A percentile compares a stretch with the other conserved stretches of the same genome.
Conservation (phyloP, 225 moss, liverwort and hornwort species). For the Thuidium tamariscinum region DNA sequence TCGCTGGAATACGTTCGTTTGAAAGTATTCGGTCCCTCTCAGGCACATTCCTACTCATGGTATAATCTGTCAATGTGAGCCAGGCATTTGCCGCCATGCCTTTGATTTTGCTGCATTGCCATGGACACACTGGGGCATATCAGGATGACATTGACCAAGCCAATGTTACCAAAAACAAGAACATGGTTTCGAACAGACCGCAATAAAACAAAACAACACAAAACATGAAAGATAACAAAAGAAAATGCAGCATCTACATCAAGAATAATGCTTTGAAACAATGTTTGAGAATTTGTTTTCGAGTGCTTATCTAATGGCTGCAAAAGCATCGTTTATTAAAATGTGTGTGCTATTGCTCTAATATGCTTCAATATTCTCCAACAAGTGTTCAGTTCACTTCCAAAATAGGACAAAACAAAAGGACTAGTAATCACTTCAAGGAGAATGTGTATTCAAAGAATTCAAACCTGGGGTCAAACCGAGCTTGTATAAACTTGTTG, state of each 20-base stretch:
- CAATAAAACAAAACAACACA: not conserved
- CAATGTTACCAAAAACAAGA: not conserved
- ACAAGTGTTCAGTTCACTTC: not conserved
- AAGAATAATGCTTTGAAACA: not conserved
- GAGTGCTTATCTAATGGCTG: not conserved
- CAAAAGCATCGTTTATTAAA: no score
- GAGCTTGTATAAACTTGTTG: slow-evolving; percentile 1
- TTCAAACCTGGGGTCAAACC: slow-evolving; percentile 16
- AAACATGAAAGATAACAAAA: not conserved
- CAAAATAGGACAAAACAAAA: not conserved
- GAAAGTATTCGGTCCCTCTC: not conserved
- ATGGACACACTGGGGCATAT: not conserved
- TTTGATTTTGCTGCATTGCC: slow-evolving; percentile 4
- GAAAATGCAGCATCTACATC: not conserved
- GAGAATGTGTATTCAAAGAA: not conserved
- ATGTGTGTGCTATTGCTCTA: not conserved
- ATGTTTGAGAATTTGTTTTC: not conserved
- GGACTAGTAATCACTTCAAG: not conserved
- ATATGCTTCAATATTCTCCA: not conserved
- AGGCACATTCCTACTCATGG: not conserved
- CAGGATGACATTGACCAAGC: not conserved
- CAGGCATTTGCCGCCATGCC: slow-evolving; percentile 27
- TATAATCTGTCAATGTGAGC: slow-evolving; percentile 19
- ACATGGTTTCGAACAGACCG: not conserved
- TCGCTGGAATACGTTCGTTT: not conserved